These are phyloP conservation scores for Pichia californica DNA, from an alignment of 805 yeast species.

Conservation along the genomic window DNA sequence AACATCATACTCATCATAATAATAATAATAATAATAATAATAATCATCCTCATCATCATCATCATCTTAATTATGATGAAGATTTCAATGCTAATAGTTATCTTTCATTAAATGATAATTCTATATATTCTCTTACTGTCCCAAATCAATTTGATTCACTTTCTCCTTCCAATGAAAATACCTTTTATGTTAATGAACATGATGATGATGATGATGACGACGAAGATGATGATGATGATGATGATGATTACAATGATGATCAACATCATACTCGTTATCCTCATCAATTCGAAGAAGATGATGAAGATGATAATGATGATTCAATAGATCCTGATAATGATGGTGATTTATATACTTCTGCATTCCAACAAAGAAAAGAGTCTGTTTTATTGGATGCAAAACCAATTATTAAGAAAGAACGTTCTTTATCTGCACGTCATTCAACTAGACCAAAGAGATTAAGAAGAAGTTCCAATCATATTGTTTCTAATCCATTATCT, in stretches of 20 bases:
- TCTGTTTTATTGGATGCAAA: slow-evolving; percentile 18
- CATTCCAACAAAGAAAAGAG: slow-evolving; percentile 24
- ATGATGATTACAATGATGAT: slow-evolving; percentile 18
- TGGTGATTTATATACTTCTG: slow-evolving; percentile 27
- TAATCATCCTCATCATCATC: not conserved
- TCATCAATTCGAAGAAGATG: slow-evolving; percentile 3
- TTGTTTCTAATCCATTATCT: not conserved
- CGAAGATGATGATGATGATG: slow-evolving; percentile 5
- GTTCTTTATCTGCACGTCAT: slow-evolving; percentile 19
- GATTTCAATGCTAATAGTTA: slow-evolving; percentile 15
- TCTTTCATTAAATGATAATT: slow-evolving; percentile 17
- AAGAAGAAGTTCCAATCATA: slow-evolving; percentile 5
- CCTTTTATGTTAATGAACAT: slow-evolving; percentile 3
- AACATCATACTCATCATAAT: not conserved
- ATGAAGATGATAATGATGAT: slow-evolving; percentile 10
- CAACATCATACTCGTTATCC: too few relatives aligned
- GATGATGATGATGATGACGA: slow-evolving; percentile 5
- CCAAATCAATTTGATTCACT: slow-evolving; percentile 13
- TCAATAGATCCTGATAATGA: slow-evolving; percentile 14
- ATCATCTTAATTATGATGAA: slow-evolving; percentile 14
- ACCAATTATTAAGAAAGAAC: slow-evolving; percentile 14
- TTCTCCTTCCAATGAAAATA: not conserved
- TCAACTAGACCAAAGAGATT: slow-evolving; percentile 10
- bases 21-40: not conserved
- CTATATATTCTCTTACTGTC: slow-evolving; percentile 24